Base-by-base conservation (phyloP, 1,284 basidiomycete genomes). In the Cystobasidiaceae sp. region DNA sequence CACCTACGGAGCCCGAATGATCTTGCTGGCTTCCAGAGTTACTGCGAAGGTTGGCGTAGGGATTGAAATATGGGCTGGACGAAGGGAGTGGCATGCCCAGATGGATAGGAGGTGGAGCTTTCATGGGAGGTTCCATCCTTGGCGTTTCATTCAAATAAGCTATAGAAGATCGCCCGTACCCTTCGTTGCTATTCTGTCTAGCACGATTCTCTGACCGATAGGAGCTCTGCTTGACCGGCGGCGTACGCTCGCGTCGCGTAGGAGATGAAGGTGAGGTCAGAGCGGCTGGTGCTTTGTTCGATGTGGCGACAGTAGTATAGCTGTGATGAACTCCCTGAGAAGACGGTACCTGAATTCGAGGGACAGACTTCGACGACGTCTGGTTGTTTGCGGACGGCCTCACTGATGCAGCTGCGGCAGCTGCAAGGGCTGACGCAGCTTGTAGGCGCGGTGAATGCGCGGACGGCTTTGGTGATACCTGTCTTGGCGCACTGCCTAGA, bases 61-160 rank as follows among this genome's bases (percentile, higher is more conserved):
- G 52, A 49, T 64, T 64, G 51, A 64, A 64, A 32, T 64, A 64
- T 9, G 61, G 61, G 21, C 51, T 55, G 23, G 41, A 44, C 3
- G 61, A 64, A 5, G 61, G 61, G n/a, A 64, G 34, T 8, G 61
- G 61, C 39, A 55, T 43, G 13, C 39, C 43, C 7, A 51, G 51
- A 33, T 51, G 55, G 25, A 56, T 39, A 13, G 61, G 61, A 13
- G 61, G 61, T 11, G 61, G 61, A 9, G 61, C 61, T 27, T 45
- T 23, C 61, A 64, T 64, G 7, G 61, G 61, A 13, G 61, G 61
- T 27, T 64, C 61, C n/a, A 64, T 41, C 11, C 21, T 32, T n/a
- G 61, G 61, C 2, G 51, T 49, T 15, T 64, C 61, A 32, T 64
- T 64, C 19, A 64, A 52, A 34, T 64, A 64, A 2, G 61, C 61